Conservation (phyloP, 371 early-diverging fungal species). For the Rhizoclosmatium hyalinum region DNA sequence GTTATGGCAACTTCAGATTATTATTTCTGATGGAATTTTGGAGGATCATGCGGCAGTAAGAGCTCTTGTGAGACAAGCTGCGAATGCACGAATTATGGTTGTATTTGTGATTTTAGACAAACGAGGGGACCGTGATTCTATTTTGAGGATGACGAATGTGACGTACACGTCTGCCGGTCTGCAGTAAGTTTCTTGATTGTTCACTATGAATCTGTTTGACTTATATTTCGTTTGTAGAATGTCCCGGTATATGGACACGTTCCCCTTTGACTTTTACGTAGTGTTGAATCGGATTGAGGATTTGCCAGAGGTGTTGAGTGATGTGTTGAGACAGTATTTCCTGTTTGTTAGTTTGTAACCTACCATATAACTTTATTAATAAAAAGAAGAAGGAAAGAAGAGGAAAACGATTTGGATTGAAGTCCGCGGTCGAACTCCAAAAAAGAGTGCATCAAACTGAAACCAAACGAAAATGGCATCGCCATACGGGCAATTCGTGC, state of each 20-base stretch:
- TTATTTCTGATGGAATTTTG: slow-evolving; percentile 97
- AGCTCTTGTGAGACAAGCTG: slow-evolving; percentile 80
- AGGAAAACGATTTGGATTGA: neutral
- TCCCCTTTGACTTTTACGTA: slow-evolving; percentile 97
- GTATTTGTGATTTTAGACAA: slow-evolving; percentile 95
- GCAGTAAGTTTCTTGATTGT: slow-evolving; percentile 46
- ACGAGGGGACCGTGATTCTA: slow-evolving; percentile 76
- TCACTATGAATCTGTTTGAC: slow-evolving; percentile 60
- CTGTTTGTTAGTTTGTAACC: slow-evolving; percentile 15
- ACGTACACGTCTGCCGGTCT: slow-evolving; percentile 68
- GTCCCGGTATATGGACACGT: slow-evolving; percentile 92
- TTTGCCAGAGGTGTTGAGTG: slow-evolving; percentile 88
- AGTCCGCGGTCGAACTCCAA: too few relatives aligned
- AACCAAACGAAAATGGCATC: neutral
- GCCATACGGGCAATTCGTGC: slow-evolving; percentile 12
- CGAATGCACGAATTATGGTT: slow-evolving; percentile 88
- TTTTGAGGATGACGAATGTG: slow-evolving; percentile 87
- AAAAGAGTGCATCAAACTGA: neutral
- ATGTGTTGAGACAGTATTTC: slow-evolving; percentile 95
- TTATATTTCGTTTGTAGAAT: slow-evolving; percentile 43
- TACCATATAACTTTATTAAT: too few relatives aligned
- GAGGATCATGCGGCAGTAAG: slow-evolving; percentile 87
- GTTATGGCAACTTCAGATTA: slow-evolving; percentile 94
- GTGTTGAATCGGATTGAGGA: slow-evolving; percentile 86
- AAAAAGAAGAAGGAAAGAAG: too few relatives aligned